Evolutionary conservation across 306 rosid genomes (phyloP), one percentile per base, ranked within the genome.

Genomic region (Corylus americana): DNA sequence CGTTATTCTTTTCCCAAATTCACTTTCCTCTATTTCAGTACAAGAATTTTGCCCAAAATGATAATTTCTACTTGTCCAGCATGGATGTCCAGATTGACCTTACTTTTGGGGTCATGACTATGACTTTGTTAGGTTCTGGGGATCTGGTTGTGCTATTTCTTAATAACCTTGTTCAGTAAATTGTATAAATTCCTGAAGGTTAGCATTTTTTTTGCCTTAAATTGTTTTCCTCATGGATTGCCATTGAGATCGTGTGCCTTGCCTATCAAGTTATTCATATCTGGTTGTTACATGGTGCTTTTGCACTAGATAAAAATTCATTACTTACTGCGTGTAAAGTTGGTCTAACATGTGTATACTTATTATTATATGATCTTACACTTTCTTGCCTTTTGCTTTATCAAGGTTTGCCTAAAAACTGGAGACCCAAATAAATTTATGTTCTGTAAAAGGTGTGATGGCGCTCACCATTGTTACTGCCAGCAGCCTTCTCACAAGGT

Each of bases 361-460:
- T 25, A 44, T 77, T 35, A 74, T 80, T 18, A 68, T 29, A 58
- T 66, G 31, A 74, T 77, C 72, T 81, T 75, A 79, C 64, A 39
- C 29, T 47, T 72, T 4, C 3, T 5, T 80, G 7, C 63, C 59
- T 20, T 55, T 59, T 82, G 59, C 51, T 82, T 83, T 79, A 44
- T 80, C 81, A 76, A 96, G 99, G 95, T 92, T 45, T 96, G 99
- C 86, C 86, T 97, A 79, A 91, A 98, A 85, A 91, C 94, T 7
- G 99, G 99, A 59, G 98, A 96, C 82, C 97, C 99, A 22, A 90
- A 92, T 79, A 96, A 96, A 80, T 94, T 96, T 84, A 91, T 96
- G 98, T 96, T 96, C 85, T 96, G 99, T 83, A 96, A 88, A 86
- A 90, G 99, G 85, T 96, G 99, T 44, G 99, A 96, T 81, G 98